Percentiles rank a stretch among this genome's conserved stretches.
Conservation (phyloP, 1,284 basidiomycete species). For the Polyporus tsugae region DNA sequence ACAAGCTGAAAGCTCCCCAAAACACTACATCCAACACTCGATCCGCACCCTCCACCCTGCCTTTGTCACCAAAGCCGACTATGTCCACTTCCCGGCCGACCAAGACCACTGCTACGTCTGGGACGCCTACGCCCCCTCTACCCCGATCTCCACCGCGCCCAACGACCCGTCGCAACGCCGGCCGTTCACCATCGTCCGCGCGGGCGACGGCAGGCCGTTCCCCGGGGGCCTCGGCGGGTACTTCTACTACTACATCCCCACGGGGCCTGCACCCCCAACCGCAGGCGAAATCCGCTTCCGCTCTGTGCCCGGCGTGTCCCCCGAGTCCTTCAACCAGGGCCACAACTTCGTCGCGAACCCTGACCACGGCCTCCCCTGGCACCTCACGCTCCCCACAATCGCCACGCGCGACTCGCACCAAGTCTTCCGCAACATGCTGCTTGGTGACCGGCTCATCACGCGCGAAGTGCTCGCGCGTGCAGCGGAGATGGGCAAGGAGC, state of each 20-base stretch:
- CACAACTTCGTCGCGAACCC: constrained; percentile 9
- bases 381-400: constrained; percentile 18
- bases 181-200: constrained; percentile 13
- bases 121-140: constrained; percentile 15
- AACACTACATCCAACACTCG: constrained; percentile 13
- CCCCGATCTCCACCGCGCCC: neutral
- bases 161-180: neutral
- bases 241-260: constrained; percentile 20
- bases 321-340: constrained; percentile 14
- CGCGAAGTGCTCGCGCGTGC: constrained; percentile 9
- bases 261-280: constrained; percentile 1
- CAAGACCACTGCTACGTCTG: constrained; percentile 20
- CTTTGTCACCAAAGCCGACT: constrained; percentile 13
- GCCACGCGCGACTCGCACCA: constrained; percentile 10
- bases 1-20: neutral
- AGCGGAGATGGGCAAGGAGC: constrained; percentile 4
- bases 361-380: constrained; percentile 20
- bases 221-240: constrained; percentile 17
- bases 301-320: neutral
- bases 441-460: constrained; percentile 16
- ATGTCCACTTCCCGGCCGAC: constrained; percentile 12
- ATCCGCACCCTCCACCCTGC: constrained; percentile 19
- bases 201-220: neutral
- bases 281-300: constrained; percentile 26
- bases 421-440: constrained; percentile 19